Percentiles rank a stretch among this genome's conserved stretches.
phyloP scores from a whole-genome alignment of 768 basidiomycete genomes.

The Naganishia vishniacii region DNA sequence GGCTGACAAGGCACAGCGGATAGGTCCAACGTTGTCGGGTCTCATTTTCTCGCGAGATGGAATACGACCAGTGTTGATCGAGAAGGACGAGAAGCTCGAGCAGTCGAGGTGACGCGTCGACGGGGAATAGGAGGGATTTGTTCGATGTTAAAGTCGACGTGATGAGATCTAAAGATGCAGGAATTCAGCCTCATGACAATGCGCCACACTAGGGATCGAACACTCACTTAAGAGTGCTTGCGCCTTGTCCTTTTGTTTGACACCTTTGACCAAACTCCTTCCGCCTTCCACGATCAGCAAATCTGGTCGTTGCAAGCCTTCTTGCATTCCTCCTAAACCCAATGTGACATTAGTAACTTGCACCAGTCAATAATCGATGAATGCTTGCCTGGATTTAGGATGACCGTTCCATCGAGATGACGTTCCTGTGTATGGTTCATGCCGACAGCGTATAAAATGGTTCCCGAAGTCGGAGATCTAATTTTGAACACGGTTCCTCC shows the following conservation, averaged over 20 bases:
- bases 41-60: conserved; percentile 44
- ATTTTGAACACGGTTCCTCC: conserved; percentile 99
- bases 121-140: conserved; percentile 74
- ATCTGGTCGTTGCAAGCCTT: conserved; percentile 67
- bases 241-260: conserved; percentile 79
- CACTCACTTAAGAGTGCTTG: conserved; percentile 68
- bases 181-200: neutral
- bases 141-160: conserved; percentile 76
- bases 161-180: conserved; percentile 64
- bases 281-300: conserved; percentile 90
- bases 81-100: conserved; percentile 91
- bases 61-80: conserved; percentile 95
- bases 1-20: conserved; percentile 88
- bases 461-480: conserved; percentile 92
- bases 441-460: conserved; percentile 88
- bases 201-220: neutral
- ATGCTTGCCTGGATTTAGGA: conserved; percentile 52
- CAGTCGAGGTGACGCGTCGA: conserved; percentile 88
- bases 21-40: conserved; percentile 41
- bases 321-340: conserved; percentile 33
- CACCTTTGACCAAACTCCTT: conserved; percentile 67
- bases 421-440: conserved; percentile 95
- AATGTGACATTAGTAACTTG: conserved; percentile 9
- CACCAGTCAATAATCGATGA: neutral
- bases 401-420: conserved; percentile 87